phyloP scores from a whole-genome alignment of 75 land plant species.

The Pinus tabuliformis region DNA sequence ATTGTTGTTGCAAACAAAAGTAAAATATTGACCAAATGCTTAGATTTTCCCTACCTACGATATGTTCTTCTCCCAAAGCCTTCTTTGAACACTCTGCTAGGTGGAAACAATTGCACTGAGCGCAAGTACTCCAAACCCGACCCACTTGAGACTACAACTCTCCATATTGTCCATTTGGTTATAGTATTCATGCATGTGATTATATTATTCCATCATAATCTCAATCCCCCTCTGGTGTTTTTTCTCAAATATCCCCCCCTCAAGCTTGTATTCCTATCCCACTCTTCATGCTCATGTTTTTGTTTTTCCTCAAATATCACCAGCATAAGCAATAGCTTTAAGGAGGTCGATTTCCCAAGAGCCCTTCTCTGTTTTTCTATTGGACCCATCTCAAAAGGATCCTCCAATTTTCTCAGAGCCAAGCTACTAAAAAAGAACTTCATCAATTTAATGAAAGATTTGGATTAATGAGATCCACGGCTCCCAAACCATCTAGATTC shows the following conservation, averaged over 20 bases:
- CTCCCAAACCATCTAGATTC: no score
- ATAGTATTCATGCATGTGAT: slow-evolving; percentile 37
- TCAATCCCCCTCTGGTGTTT: slow-evolving; percentile 33
- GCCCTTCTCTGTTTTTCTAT: no score
- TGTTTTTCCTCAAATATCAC: slow-evolving; percentile 31
- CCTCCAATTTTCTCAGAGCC: no score
- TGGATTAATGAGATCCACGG: no score
- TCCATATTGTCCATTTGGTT: slow-evolving; percentile 28
- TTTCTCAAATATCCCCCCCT: slow-evolving; percentile 25
- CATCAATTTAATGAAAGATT: no score
- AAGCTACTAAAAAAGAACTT: no score
- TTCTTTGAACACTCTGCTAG: slow-evolving; percentile 56
- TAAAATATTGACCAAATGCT: no score
- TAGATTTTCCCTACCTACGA: slow-evolving; percentile 16
- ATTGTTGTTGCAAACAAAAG: no score
- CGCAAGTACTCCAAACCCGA: slow-evolving; percentile 26
- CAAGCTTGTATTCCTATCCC: slow-evolving; percentile 24
- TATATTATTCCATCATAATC: slow-evolving; percentile 36
- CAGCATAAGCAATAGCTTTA: slow-evolving; percentile 20
- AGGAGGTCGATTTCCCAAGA: background rate
- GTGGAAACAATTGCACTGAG: slow-evolving; percentile 38
- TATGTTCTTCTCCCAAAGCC: slow-evolving; percentile 88
- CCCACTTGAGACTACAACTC: slow-evolving; percentile 26
- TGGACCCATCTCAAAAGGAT: no score
- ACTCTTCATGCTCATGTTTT: slow-evolving; percentile 33